Evolutionary conservation across 75 land plant genomes (phyloP).

Genomic region (Picea sitchensis): DNA sequence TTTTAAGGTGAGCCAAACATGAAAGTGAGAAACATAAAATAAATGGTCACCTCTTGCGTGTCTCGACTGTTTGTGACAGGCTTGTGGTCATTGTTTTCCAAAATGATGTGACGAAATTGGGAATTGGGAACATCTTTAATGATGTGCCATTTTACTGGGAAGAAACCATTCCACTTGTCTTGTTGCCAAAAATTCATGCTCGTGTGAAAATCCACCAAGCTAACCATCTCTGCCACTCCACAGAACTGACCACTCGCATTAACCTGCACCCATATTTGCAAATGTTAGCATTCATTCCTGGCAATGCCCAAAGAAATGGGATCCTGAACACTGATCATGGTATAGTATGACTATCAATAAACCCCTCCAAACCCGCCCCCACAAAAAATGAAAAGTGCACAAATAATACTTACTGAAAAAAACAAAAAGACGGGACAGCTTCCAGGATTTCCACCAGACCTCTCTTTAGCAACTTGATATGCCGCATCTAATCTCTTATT

Average conservation of each 20-base stretch:
- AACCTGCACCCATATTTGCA: constrained; percentile 24
- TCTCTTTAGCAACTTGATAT: constrained; percentile 40
- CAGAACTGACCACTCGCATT: constrained; percentile 80
- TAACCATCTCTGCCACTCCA: constrained; percentile 68
- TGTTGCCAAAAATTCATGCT: constrained; percentile 72
- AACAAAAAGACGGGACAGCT: constrained; percentile 61
- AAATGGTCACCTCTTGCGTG: constrained; percentile 47
- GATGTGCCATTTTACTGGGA: constrained; percentile 69
- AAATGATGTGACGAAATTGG: constrained; percentile 53
- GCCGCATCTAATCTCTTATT: constrained; percentile 62
- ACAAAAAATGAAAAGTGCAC: neutral
- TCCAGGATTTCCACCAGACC: constrained; percentile 25
- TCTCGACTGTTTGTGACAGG: constrained; percentile 69
- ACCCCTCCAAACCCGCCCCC: neutral
- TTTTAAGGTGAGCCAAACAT: neutral
- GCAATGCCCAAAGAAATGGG: neutral
- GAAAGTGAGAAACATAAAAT: neutral
- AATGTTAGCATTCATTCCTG: neutral
- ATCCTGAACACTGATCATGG: neutral
- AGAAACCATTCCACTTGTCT: constrained; percentile 67
- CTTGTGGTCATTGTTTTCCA: constrained; percentile 62
- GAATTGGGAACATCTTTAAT: constrained; percentile 62
- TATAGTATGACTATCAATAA: neutral
- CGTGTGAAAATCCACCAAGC: constrained; percentile 48
- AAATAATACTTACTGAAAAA: constrained; percentile 39